These are phyloP conservation scores for Aspergillus fijiensis DNA, from an alignment of 2,329 filamentous ascomycete species.

Conservation along the genomic window DNA sequence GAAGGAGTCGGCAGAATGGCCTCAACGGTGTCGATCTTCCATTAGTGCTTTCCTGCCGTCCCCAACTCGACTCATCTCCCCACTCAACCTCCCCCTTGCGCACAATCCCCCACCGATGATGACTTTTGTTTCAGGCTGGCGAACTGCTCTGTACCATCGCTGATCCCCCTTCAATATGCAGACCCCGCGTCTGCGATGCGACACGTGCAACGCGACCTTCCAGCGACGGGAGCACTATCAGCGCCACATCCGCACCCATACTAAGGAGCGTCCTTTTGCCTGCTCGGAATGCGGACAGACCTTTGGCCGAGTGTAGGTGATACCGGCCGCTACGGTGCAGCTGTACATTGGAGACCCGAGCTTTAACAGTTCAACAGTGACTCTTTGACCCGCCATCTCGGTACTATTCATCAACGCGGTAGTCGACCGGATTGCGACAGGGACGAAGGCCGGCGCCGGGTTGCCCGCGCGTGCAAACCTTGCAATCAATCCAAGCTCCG, in stretches of 20 bases:
- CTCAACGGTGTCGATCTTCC: too few relatives aligned
- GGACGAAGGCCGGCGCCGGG: background rate
- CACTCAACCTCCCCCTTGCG: too few relatives aligned
- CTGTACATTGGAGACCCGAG: too few relatives aligned
- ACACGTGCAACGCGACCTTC: constrained; percentile 1
- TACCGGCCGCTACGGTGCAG: too few relatives aligned
- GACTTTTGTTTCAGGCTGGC: too few relatives aligned
- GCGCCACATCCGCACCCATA: constrained; percentile 7
- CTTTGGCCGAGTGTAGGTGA: constrained; percentile 2
- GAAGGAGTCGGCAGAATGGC: too few relatives aligned
- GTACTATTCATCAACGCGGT: background rate
- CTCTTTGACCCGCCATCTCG: background rate
- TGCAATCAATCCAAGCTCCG: constrained; percentile 5
- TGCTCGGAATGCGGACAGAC: background rate
- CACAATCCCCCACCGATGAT: background rate
- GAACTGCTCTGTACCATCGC: background rate
- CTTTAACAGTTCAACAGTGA: background rate
- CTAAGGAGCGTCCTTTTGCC: constrained; percentile 1
- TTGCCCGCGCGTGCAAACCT: constrained; percentile 4
- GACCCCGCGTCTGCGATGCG: background rate
- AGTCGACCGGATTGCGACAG: background rate
- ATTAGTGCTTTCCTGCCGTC: too few relatives aligned
- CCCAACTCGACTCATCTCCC: too few relatives aligned
- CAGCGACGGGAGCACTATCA: constrained; percentile 5
- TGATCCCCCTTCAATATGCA: background rate